phyloP scores from a whole-genome alignment of 805 yeast genomes.

The Wickerhamomyces ciferrii region DNA sequence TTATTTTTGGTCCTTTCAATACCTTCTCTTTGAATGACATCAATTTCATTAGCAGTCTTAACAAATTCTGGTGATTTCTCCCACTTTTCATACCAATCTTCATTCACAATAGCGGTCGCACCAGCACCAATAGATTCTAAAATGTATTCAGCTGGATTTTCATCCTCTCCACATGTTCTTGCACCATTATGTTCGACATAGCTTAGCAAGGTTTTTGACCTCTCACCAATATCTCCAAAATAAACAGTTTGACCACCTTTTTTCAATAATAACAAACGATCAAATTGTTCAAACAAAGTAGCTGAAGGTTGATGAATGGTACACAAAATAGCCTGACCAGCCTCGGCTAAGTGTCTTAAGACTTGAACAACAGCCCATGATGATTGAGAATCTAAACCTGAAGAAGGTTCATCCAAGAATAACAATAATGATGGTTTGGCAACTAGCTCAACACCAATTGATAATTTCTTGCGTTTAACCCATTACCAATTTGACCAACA shows the following conservation, averaged over 20 bases:
- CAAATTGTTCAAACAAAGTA: slow-evolving; percentile 60
- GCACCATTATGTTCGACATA: slow-evolving; percentile 76
- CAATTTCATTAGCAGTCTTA: slow-evolving; percentile 12
- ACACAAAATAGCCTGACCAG: slow-evolving; percentile 72
- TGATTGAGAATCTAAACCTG: slow-evolving; percentile 63
- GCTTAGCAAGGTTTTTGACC: slow-evolving; percentile 48
- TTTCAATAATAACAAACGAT: slow-evolving; percentile 59
- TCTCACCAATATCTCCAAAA: slow-evolving; percentile 74
- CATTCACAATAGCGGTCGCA: slow-evolving; percentile 56
- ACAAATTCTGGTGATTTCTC: slow-evolving; percentile 38
- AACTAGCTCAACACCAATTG: slow-evolving; percentile 69
- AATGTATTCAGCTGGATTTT: slow-evolving; percentile 76
- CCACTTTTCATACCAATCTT: slow-evolving; percentile 69
- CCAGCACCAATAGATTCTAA: slow-evolving; percentile 76
- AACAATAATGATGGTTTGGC: slow-evolving; percentile 61
- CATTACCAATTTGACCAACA: slow-evolving; percentile 73
- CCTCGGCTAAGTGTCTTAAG: slow-evolving; percentile 60
- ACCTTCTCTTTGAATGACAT: slow-evolving; percentile 21
- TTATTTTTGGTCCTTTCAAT: slow-evolving; percentile 25
- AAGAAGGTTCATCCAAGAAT: slow-evolving; percentile 69
- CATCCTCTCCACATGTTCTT: slow-evolving; percentile 51
- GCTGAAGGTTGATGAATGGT: slow-evolving; percentile 81
- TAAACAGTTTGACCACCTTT: slow-evolving; percentile 79
- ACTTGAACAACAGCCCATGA: slow-evolving; percentile 68
- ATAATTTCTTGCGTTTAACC: slow-evolving; percentile 58